Evolutionary conservation across 495 filamentous ascomycete genomes (phyloP).

Genomic region (Recurvomyces mirabilis): DNA sequence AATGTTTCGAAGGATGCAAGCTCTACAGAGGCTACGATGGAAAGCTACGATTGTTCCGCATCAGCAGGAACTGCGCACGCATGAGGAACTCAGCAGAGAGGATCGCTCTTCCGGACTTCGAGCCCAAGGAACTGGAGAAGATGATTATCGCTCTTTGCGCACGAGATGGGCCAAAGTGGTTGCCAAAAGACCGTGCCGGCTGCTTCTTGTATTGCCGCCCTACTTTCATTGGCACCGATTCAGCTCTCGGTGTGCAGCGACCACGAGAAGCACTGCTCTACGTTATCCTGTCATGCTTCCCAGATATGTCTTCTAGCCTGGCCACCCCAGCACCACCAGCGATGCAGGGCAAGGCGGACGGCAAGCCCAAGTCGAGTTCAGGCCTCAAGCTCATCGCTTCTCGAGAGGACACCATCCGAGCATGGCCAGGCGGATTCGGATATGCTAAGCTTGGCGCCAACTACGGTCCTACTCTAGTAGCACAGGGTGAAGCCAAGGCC

Average conservation of each 20-base stretch:
- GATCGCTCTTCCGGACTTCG: constrained; percentile 68
- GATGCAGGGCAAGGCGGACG: constrained; percentile 12
- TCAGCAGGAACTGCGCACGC: constrained; percentile 62
- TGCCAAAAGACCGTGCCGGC: constrained; percentile 55
- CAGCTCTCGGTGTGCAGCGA: constrained; percentile 67
- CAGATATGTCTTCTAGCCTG: constrained; percentile 42
- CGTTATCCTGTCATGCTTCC: constrained; percentile 68
- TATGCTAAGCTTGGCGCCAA: constrained; percentile 87
- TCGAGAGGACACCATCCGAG: constrained; percentile 64
- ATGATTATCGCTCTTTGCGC: constrained; percentile 61
- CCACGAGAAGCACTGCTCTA: constrained; percentile 77
- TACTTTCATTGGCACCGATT: constrained; percentile 70
- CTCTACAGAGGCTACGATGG: constrained; percentile 75
- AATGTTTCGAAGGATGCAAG: constrained; percentile 89
- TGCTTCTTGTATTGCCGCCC: constrained; percentile 66
- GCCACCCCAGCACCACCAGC: constrained; percentile 25
- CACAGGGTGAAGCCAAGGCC: constrained; percentile 58
- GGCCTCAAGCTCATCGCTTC: constrained; percentile 64
- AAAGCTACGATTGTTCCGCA: constrained; percentile 75
- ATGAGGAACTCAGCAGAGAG: constrained; percentile 60
- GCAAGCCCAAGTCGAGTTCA: not conserved
- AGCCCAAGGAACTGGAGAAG: constrained; percentile 57
- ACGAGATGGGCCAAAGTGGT: constrained; percentile 64
- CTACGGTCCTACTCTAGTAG: constrained; percentile 71
- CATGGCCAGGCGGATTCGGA: constrained; percentile 88